These are phyloP conservation scores for Exserohilum turcica DNA, from an alignment of 2,329 filamentous ascomycete species.

Conservation along the genomic window DNA sequence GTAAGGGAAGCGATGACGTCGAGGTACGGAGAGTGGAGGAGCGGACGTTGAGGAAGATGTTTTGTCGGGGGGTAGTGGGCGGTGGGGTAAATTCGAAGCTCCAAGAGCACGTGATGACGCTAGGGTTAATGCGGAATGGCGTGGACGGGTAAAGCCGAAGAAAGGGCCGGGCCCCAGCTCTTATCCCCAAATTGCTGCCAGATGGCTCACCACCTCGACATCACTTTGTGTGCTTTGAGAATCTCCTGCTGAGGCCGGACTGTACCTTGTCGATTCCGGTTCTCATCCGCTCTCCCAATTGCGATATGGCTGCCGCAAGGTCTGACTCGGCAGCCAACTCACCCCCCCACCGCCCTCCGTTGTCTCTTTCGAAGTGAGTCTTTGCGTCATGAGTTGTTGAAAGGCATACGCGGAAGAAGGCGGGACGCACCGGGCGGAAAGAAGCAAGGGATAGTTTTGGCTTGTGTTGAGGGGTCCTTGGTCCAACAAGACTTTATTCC, in stretches of 20 bases:
- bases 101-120: constrained; percentile 36
- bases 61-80: constrained; percentile 33
- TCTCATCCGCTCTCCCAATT: neutral
- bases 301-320: neutral
- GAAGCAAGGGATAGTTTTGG: neutral
- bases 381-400: neutral
- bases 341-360: neutral
- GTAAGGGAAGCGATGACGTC: constrained; percentile 11
- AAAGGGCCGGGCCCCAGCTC: constrained; percentile 21
- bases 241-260: neutral
- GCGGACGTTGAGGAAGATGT: constrained; percentile 29
- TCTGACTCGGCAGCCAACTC: neutral
- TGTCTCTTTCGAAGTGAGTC: neutral
- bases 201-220: constrained; percentile 8
- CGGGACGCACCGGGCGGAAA: neutral
- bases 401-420: neutral
- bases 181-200: constrained; percentile 7
- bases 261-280: neutral
- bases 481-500: constrained; percentile 1
- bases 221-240: constrained; percentile 7
- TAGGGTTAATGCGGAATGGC: constrained; percentile 20
- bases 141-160: constrained; percentile 19
- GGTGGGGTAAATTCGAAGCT: constrained; percentile 42
- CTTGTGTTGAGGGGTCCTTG: neutral
- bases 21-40: constrained; percentile 16